phyloP scores from a whole-genome alignment of 129 eudicot genomes.

The Scalesia atractyloides region DNA sequence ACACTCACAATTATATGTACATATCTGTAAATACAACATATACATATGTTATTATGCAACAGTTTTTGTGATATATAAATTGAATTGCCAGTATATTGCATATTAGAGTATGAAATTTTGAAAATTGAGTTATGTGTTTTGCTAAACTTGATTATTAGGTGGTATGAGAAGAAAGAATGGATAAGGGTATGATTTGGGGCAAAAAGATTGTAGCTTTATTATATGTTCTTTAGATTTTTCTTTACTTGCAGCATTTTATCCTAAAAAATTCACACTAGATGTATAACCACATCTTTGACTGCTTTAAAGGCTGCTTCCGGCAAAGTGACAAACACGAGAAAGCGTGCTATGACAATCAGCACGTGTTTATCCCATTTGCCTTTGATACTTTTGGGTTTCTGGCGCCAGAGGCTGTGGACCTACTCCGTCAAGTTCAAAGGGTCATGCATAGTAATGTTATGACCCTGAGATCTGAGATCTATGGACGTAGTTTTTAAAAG shows the following conservation, averaged over 20 bases:
- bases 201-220: conserved; percentile 15
- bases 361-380: no score
- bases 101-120: neutral
- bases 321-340: no score
- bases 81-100: conserved; percentile 6
- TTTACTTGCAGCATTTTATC: conserved; percentile 6
- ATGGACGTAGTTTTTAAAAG: no score
- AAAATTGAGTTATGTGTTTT: neutral
- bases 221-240: neutral
- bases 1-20: neutral
- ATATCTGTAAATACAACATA: conserved; percentile 15
- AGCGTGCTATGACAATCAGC: no score
- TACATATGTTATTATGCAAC: neutral
- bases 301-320: no score
- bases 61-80: conserved; percentile 1
- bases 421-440: no score
- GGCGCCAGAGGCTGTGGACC: no score
- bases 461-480: no score
- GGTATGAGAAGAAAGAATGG: neutral
- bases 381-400: no score
- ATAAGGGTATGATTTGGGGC: neutral
- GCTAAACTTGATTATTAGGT: neutral
- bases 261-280: neutral
- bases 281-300: no score
- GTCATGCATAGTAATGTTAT: no score